Conservation (phyloP, 495 filamentous ascomycete species). For the Lindgomyces ingoldianus region DNA sequence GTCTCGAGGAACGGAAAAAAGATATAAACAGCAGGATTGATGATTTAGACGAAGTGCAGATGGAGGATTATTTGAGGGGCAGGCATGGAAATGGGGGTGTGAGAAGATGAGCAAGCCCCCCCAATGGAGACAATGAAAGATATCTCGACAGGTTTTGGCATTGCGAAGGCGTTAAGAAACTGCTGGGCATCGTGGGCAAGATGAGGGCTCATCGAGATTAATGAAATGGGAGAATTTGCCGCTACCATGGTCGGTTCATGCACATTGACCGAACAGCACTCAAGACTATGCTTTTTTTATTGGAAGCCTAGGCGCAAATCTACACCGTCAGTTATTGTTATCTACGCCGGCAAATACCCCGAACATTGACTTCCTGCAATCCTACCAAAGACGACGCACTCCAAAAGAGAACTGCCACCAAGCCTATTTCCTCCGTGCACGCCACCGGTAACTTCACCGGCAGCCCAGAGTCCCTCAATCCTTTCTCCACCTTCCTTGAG, state of each 20-base stretch:
- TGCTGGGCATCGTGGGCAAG: too few relatives aligned
- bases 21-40: background rate
- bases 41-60: background rate
- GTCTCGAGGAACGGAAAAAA: background rate
- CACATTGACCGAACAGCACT: too few relatives aligned
- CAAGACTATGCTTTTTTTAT: too few relatives aligned
- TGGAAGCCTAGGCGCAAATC: too few relatives aligned
- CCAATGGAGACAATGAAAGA: too few relatives aligned
- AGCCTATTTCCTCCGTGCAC: constrained; percentile 58
- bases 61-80: background rate
- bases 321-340: background rate
- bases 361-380: constrained; percentile 48
- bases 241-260: background rate
- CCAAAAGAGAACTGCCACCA: constrained; percentile 55
- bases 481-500: constrained; percentile 42
- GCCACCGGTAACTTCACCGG: constrained; percentile 59
- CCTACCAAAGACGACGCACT: constrained; percentile 62
- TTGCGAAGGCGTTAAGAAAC: too few relatives aligned
- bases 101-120: too few relatives aligned
- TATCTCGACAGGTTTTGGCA: too few relatives aligned
- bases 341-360: background rate
- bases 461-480: constrained; percentile 54
- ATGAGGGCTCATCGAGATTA: background rate
- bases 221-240: background rate
- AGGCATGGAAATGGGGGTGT: too few relatives aligned